phyloP scores from a whole-genome alignment of 2,329 filamentous ascomycete genomes.

The Gyromitra esculenta region DNA sequence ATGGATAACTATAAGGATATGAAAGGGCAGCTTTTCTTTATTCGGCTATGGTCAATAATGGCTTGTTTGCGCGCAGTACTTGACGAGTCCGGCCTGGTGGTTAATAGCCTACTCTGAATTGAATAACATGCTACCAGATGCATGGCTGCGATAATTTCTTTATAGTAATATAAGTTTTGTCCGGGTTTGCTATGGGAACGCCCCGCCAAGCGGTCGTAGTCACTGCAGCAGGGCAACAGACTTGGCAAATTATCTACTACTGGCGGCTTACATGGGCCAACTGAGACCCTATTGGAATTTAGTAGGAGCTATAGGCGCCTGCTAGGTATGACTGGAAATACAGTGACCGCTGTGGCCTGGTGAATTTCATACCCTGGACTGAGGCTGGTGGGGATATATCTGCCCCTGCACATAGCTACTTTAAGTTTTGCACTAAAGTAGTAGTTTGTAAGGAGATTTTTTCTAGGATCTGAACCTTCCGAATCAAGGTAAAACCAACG shows the following conservation, averaged over 20 bases:
- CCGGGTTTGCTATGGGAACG: no score
- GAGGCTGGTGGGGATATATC: slow-evolving; percentile 12
- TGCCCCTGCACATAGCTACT: slow-evolving; percentile 9
- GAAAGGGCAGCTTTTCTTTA: no score
- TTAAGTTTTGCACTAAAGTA: slow-evolving; percentile 8
- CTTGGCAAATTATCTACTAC: neutral
- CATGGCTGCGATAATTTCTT: no score
- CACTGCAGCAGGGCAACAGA: no score
- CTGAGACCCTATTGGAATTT: neutral
- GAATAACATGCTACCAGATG: no score
- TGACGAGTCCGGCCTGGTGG: no score
- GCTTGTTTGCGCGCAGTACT: no score
- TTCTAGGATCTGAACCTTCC: slow-evolving; percentile 32
- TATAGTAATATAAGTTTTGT: no score
- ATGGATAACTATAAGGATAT: no score
- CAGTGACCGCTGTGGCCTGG: neutral
- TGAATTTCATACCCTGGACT: slow-evolving; percentile 7
- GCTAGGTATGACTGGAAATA: neutral
- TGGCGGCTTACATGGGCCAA: neutral
- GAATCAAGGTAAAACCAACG: slow-evolving; percentile 20
- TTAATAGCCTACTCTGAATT: no score
- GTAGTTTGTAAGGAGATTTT: slow-evolving; percentile 1
- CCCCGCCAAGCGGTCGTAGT: no score
- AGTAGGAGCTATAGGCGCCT: neutral
- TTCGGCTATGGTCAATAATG: no score